These are phyloP conservation scores for Casaregolazyma suthepensis DNA, from an alignment of 1,139 yeast genomes.

Conservation along the genomic window DNA sequence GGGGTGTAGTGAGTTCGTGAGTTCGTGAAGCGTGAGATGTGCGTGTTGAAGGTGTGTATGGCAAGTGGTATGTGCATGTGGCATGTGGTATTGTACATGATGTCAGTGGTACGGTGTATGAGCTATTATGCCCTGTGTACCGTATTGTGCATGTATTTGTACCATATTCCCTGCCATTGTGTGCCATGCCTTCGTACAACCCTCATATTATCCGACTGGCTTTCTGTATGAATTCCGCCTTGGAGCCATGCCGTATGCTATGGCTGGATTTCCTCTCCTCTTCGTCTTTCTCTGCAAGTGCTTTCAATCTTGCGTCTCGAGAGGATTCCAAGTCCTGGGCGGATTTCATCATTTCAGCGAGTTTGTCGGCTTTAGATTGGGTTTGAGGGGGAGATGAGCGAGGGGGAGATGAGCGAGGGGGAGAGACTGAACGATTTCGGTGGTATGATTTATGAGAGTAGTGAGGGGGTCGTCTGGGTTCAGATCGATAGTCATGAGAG, in stretches of 20 bases:
- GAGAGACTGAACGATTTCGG: background rate
- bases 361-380: constrained; percentile 2
- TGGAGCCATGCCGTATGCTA: background rate
- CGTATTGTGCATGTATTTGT: too few species aligned
- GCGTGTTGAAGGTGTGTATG: too few species aligned
- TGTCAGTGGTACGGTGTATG: too few species aligned
- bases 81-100: too few species aligned
- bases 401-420: background rate
- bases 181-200: too few species aligned
- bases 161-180: too few species aligned
- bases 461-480: too few species aligned
- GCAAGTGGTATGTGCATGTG: too few species aligned
- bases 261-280: constrained; percentile 58
- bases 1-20: too few species aligned
- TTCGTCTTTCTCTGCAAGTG: constrained; percentile 53
- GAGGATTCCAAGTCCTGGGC: constrained; percentile 29
- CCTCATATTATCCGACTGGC: background rate
- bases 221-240: background rate
- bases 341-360: constrained; percentile 11
- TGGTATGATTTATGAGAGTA: background rate
- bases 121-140: too few species aligned
- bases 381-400: background rate
- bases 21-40: too few species aligned
- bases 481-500: too few species aligned
- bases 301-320: constrained; percentile 43